These are phyloP conservation scores for Talaromyces verruculosus DNA, from an alignment of 2,329 filamentous ascomycete genomes.

Conservation along the genomic window DNA sequence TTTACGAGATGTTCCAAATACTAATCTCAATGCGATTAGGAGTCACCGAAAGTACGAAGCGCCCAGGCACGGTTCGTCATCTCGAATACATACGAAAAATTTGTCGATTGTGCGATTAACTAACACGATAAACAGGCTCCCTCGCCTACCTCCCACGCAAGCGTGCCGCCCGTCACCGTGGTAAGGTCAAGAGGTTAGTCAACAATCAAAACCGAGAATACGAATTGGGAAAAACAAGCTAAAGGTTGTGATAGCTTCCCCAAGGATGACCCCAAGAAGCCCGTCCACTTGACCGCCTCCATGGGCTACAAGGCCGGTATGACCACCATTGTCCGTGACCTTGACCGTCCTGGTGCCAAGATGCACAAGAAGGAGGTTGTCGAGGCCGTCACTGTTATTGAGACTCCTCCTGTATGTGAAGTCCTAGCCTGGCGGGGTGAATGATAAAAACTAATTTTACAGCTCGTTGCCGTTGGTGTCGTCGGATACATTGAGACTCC, in stretches of 20 bases:
- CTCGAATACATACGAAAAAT: conserved; percentile 27
- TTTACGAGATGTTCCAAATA: conserved; percentile 23
- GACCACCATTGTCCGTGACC: conserved; percentile 98
- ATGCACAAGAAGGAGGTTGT: conserved; percentile 99
- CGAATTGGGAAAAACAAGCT: conserved; percentile 18
- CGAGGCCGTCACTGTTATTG: conserved; percentile 82
- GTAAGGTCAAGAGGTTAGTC: conserved; percentile 96
- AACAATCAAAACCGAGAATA: background rate
- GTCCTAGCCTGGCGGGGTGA: conserved; percentile 44
- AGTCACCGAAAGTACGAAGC: conserved; percentile 74
- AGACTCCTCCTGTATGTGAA: conserved; percentile 92
- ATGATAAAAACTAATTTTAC: conserved; percentile 33
- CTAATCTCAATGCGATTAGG: conserved; percentile 38
- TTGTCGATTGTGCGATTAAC: conserved; percentile 32
- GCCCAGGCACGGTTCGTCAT: conserved; percentile 82
- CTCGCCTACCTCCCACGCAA: conserved; percentile 86
- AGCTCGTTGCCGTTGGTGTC: conserved; percentile 99
- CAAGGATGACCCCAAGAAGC: conserved; percentile 99
- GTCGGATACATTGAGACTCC: conserved; percentile 99
- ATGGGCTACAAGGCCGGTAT: conserved; percentile 99
- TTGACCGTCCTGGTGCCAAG: conserved; percentile 98
- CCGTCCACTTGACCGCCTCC: conserved; percentile 94
- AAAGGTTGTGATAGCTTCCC: conserved; percentile 71
- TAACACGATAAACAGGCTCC: conserved; percentile 54
- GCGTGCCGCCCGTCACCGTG: conserved; percentile 89